phyloP scores from a whole-genome alignment of 495 filamentous ascomycete species.

The Daldinia decipiens region DNA sequence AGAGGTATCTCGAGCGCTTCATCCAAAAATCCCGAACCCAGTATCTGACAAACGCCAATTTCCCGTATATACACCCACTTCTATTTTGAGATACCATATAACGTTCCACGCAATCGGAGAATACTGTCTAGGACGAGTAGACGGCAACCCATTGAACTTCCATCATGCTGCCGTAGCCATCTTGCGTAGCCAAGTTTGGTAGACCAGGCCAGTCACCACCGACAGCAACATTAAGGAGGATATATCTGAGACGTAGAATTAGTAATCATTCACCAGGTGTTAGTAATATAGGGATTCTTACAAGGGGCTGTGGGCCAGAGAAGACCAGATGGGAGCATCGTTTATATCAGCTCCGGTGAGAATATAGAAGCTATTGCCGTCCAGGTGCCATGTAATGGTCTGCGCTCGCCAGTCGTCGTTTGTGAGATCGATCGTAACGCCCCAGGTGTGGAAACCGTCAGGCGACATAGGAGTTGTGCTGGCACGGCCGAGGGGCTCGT shows the following conservation, averaged over 20 bases:
- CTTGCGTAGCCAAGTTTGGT: constrained; percentile 50
- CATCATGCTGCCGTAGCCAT: constrained; percentile 62
- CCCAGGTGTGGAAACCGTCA: constrained; percentile 59
- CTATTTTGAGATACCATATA: constrained; percentile 34
- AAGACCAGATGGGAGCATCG: constrained; percentile 56
- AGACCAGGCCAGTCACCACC: constrained; percentile 57
- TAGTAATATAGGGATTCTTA: constrained; percentile 12
- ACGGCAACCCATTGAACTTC: constrained; percentile 61
- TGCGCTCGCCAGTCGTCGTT: constrained; percentile 55
- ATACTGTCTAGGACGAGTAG: constrained; percentile 46
- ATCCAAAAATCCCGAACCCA: constrained; percentile 38
- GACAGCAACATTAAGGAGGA: constrained; percentile 62
- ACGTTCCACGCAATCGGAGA: not conserved
- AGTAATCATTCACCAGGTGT: not conserved
- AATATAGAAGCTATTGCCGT: constrained; percentile 54
- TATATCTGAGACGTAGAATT: constrained; percentile 41
- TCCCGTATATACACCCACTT: constrained; percentile 39
- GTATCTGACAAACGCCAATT: constrained; percentile 41
- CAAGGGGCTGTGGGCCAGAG: constrained; percentile 58
- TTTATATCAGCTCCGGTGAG: constrained; percentile 54
- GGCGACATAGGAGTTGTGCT: constrained; percentile 47
- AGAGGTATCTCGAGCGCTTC: constrained; percentile 41
- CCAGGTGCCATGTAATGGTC: constrained; percentile 57
- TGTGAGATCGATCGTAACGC: constrained; percentile 57
- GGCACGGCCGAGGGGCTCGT: constrained; percentile 55